These are phyloP conservation scores for Neonectria ditissima DNA, from an alignment of 2,329 filamentous ascomycete species.

Conservation along the genomic window DNA sequence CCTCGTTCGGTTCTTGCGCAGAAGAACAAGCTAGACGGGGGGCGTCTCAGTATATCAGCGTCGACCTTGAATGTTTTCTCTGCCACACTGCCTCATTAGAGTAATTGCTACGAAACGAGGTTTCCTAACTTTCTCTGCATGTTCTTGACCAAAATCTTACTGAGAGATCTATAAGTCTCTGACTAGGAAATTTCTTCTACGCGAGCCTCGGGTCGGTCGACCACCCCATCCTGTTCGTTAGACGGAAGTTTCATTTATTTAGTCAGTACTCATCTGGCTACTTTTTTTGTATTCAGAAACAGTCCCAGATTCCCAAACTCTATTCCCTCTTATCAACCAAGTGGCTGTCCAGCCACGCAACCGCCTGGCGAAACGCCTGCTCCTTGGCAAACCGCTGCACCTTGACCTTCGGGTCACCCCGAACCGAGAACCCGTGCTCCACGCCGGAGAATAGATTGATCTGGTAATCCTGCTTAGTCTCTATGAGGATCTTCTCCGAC, in stretches of 20 bases:
- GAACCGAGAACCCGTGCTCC: conserved; percentile 80
- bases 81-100: too few species aligned
- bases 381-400: conserved; percentile 78
- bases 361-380: conserved; percentile 82
- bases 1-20: too few species aligned
- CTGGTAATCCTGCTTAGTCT: conserved; percentile 74
- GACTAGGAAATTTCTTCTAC: not conserved
- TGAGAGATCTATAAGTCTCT: not conserved
- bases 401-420: conserved; percentile 70
- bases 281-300: too few species aligned
- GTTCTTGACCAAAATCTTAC: too few species aligned
- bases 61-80: too few species aligned
- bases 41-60: too few species aligned
- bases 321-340: conserved; percentile 9
- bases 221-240: too few species aligned
- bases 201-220: not conserved
- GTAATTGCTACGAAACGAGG: not conserved
- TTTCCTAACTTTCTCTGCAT: not conserved
- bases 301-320: not conserved
- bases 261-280: too few species aligned
- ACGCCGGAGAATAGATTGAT: conserved; percentile 80
- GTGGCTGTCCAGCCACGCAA: conserved; percentile 72
- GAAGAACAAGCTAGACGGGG: too few species aligned
- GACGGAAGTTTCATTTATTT: not conserved
- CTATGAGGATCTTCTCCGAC: conserved; percentile 70